Evolutionary conservation across 768 basidiomycete species (phyloP).

Genomic region (Phylloporus sp.): DNA sequence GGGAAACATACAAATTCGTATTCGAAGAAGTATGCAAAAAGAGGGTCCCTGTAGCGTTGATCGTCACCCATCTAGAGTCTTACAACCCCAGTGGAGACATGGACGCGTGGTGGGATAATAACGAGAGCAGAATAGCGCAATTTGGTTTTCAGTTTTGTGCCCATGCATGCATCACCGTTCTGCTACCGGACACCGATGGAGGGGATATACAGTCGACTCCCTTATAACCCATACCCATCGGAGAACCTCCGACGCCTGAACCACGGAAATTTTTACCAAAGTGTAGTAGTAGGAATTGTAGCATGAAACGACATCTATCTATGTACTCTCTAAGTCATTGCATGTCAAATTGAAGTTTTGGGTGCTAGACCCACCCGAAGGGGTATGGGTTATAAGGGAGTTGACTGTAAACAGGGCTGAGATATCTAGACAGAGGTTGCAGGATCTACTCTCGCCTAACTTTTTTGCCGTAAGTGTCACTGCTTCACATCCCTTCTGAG

Average conservation of each 20-base stretch:
- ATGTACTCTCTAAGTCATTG: too few species aligned
- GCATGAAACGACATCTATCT: too few species aligned
- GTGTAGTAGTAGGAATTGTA: too few species aligned
- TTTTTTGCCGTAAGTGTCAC: conserved; percentile 14
- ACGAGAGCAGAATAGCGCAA: conserved; percentile 20
- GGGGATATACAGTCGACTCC: too few species aligned
- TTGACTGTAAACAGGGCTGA: conserved; percentile 5
- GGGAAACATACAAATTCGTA: conserved; percentile 21
- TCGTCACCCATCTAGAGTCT: conserved; percentile 28
- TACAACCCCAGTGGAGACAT: conserved; percentile 23
- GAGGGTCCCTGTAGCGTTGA: conserved; percentile 21
- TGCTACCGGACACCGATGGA: conserved; percentile 1
- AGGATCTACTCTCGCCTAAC: conserved; percentile 3
- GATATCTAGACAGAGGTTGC: conserved; percentile 9
- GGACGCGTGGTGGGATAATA: conserved; percentile 35
- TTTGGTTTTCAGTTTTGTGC: conserved; percentile 31
- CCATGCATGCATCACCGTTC: conserved; percentile 35
- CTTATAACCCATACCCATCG: too few species aligned
- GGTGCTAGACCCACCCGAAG: too few species aligned
- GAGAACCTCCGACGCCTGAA: too few species aligned
- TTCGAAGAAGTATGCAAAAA: conserved; percentile 23
- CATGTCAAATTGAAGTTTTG: too few species aligned
- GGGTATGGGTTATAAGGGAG: too few species aligned
- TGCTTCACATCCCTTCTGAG: background rate
- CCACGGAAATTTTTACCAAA: too few species aligned